These are phyloP conservation scores for Podospora pseudopauciseta DNA, from an alignment of 495 filamentous ascomycete genomes.

Conservation along the genomic window DNA sequence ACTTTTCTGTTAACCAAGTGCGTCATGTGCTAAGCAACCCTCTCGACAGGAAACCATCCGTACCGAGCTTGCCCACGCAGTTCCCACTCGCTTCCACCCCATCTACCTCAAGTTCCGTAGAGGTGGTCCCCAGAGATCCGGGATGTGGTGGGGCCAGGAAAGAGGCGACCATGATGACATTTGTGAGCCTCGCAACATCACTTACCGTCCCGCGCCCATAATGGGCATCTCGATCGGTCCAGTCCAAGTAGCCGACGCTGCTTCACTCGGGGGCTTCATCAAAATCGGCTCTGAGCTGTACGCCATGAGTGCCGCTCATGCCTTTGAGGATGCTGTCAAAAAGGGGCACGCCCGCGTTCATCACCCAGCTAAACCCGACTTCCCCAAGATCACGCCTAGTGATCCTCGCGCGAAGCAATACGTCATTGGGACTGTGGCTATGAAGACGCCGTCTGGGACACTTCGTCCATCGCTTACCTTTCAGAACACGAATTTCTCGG, in stretches of 20 bases:
- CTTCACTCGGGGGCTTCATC: conserved; percentile 18
- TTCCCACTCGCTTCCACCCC: conserved; percentile 7
- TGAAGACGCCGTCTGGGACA: conserved; percentile 2
- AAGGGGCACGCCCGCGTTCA: background rate
- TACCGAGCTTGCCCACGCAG: background rate
- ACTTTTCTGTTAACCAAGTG: too few relatives aligned
- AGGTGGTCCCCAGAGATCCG: background rate
- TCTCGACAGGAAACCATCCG: background rate
- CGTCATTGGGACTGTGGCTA: conserved; percentile 12
- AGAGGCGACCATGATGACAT: conserved; percentile 7
- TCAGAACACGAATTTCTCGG: background rate
- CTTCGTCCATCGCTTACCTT: conserved; percentile 18
- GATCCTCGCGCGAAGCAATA: conserved; percentile 7
- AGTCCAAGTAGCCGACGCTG: conserved; percentile 1
- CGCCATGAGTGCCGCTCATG: conserved; percentile 19
- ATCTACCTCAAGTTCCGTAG: conserved; percentile 7
- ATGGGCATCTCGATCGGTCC: conserved; percentile 20
- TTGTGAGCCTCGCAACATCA: conserved; percentile 14
- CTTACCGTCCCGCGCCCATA: conserved; percentile 3
- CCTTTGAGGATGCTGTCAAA: conserved; percentile 9
- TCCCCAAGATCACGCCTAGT: background rate
- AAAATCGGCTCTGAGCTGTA: conserved; percentile 3
- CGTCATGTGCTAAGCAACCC: too few relatives aligned
- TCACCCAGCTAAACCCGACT: conserved; percentile 16
- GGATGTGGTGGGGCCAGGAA: conserved; percentile 4